phyloP scores from a whole-genome alignment of 1,139 yeast species.

The Taiozyma onychis region DNA sequence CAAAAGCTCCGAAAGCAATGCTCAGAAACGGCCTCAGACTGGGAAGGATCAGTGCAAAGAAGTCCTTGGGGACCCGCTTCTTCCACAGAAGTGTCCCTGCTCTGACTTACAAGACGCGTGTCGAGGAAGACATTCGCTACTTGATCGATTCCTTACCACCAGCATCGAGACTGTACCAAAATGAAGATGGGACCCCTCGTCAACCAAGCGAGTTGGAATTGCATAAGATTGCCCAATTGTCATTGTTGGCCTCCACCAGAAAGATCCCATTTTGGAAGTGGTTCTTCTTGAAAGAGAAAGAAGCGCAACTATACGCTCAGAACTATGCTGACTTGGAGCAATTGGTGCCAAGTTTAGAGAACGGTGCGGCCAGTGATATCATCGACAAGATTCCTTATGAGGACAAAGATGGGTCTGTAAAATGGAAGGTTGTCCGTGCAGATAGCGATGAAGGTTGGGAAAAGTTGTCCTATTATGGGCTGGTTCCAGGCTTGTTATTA shows the following conservation, averaged over 20 bases:
- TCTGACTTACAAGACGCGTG: slow-evolving; percentile 18
- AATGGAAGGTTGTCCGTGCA: slow-evolving; percentile 76
- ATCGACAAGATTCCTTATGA: slow-evolving; percentile 82
- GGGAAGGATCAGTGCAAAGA: not conserved
- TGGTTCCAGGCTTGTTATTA: slow-evolving; percentile 57
- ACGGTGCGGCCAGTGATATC: slow-evolving; percentile 57
- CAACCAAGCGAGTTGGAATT: slow-evolving; percentile 69
- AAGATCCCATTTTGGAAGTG: slow-evolving; percentile 56
- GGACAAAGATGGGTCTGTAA: slow-evolving; percentile 75
- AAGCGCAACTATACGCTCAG: slow-evolving; percentile 53
- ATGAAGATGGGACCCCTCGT: slow-evolving; percentile 74
- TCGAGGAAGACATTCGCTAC: slow-evolving; percentile 24
- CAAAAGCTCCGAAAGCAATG: not conserved
- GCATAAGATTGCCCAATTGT: slow-evolving; percentile 68
- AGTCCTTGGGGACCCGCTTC: not conserved
- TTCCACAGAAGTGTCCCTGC: slow-evolving; percentile 12
- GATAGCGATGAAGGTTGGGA: slow-evolving; percentile 88
- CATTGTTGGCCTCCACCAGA: slow-evolving; percentile 53
- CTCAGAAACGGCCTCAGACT: not conserved
- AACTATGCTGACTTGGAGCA: slow-evolving; percentile 60
- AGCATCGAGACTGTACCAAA: slow-evolving; percentile 57
- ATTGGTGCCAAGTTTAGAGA: slow-evolving; percentile 51
- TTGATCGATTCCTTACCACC: slow-evolving; percentile 40
- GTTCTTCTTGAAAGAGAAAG: slow-evolving; percentile 52
- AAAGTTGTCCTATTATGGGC: slow-evolving; percentile 58